Conservation (phyloP, 331 rosid genomes). For the Pyrus hybrid region DNA sequence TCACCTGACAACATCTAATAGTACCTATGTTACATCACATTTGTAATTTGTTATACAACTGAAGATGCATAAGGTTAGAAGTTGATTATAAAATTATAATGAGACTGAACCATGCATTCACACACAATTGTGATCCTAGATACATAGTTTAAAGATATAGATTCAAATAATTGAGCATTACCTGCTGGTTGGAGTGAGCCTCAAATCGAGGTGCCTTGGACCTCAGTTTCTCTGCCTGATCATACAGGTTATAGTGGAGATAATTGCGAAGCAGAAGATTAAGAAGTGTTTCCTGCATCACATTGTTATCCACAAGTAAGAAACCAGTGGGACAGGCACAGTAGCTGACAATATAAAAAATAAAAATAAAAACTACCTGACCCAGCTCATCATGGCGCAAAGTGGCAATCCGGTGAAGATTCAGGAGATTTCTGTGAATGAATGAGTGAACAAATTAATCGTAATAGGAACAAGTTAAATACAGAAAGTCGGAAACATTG, state of each 20-base stretch:
- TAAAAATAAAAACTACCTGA: no score
- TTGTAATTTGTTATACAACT: neutral
- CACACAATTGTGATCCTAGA: neutral
- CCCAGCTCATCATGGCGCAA: constrained; percentile 97
- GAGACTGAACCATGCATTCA: neutral
- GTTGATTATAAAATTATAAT: neutral
- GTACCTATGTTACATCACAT: neutral
- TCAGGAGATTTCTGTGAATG: constrained; percentile 69
- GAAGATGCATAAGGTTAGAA: neutral
- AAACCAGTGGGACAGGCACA: neutral
- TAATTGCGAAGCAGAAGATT: constrained; percentile 53
- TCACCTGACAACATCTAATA: neutral
- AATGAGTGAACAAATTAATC: neutral
- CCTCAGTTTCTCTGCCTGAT: constrained; percentile 96
- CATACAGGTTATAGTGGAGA: constrained; percentile 86
- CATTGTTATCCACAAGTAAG: constrained; percentile 5
- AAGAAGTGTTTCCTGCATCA: constrained; percentile 91
- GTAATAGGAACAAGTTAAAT: neutral
- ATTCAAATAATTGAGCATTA: neutral
- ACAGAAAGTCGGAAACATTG: neutral
- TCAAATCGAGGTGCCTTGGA: constrained; percentile 95
- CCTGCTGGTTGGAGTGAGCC: constrained; percentile 99
- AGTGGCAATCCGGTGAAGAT: constrained; percentile 83
- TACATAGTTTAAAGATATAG: neutral
- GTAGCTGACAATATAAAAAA: neutral